Evolutionary conservation across 139 green algal species (phyloP).

Genomic region (Haematococcus lacustris): DNA sequence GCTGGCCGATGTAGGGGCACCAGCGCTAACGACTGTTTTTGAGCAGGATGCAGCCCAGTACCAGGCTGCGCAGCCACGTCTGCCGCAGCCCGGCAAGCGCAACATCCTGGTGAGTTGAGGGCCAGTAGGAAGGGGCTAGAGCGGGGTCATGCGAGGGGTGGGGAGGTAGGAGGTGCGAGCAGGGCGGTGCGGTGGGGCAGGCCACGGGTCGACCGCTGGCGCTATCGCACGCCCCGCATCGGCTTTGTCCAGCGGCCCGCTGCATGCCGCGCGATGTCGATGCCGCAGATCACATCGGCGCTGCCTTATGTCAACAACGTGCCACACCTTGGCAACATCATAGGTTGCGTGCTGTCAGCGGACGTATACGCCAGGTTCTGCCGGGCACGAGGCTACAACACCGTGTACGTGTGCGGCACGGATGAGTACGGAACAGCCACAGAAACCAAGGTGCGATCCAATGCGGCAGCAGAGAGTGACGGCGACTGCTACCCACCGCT

Average conservation of each 20-base stretch:
- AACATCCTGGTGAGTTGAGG: constrained; percentile 44
- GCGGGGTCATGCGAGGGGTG: neutral
- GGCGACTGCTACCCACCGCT: neutral
- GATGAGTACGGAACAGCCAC: constrained; percentile 98
- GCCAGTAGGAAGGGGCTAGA: neutral
- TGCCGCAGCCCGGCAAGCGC: constrained; percentile 39
- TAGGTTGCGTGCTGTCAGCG: constrained; percentile 92
- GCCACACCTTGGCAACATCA: constrained; percentile 98
- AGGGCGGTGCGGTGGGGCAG: neutral
- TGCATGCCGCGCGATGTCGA: constrained; percentile 52
- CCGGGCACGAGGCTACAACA: constrained; percentile 79
- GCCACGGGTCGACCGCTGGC: neutral
- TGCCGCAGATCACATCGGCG: constrained; percentile 76
- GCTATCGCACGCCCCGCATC: neutral
- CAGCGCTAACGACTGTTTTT: too few relatives aligned
- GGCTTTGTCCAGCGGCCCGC: neutral
- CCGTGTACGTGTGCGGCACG: constrained; percentile 92
- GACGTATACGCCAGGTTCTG: constrained; percentile 91
- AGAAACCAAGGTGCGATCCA: constrained; percentile 81
- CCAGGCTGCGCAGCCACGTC: constrained; percentile 27
- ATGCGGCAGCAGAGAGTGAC: neutral
- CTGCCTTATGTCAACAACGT: constrained; percentile 99
- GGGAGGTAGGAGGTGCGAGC: neutral
- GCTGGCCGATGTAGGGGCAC: constrained; percentile 16
- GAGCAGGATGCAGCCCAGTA: constrained; percentile 34